Base-by-base conservation (phyloP, 495 filamentous ascomycete species). In the Penicillium roqueforti region DNA sequence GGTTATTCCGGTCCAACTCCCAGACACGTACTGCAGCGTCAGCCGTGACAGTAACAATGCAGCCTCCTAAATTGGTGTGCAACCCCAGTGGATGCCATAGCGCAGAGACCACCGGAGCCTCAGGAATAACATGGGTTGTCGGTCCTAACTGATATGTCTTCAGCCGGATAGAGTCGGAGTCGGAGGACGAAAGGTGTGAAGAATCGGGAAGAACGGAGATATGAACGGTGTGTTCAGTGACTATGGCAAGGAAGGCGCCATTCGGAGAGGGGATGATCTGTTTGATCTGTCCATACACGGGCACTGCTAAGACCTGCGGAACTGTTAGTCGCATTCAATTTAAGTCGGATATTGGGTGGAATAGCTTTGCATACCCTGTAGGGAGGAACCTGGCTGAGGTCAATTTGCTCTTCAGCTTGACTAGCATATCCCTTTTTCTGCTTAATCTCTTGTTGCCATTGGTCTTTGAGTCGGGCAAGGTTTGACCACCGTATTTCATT, bases 401-500 rank as follows among this genome's bases (percentile, higher is more conserved):
- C 47, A 14, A 34, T 23, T 29, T 54, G 20, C 1, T 41, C 37
- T 36, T 57, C 62, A 32, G 53, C 28, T 23, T 50, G 48, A 22
- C 29, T 36, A 51, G 53, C 58, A 26, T 61, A 34, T 28, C 42
- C 42, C 63, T 73, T 75, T 51, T 65, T 65, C 39, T 68, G 63
- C 49, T 63, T 63, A n/a, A 56, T 55, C 44, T 66, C 60, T 43
- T 78, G 75, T 61, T 82, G 80, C 78, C 82, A 89, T 60, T 82
- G 76, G 59, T 91, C 84, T 68, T 91, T 92, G 49, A 96, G 69
- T 53, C 80, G 76, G 36, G 79, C 79, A 8, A 96, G 74, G 69
- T 92, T 86, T 6, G 86, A 83, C 91, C 91, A 96, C 63, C 90
- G 78, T 34, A 96, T 88, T 67, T 95, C 83, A 58, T 86, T 92